These are phyloP conservation scores for Aspergillus pseudoglaucus DNA, from an alignment of 2,329 filamentous ascomycete species.

Conservation along the genomic window DNA sequence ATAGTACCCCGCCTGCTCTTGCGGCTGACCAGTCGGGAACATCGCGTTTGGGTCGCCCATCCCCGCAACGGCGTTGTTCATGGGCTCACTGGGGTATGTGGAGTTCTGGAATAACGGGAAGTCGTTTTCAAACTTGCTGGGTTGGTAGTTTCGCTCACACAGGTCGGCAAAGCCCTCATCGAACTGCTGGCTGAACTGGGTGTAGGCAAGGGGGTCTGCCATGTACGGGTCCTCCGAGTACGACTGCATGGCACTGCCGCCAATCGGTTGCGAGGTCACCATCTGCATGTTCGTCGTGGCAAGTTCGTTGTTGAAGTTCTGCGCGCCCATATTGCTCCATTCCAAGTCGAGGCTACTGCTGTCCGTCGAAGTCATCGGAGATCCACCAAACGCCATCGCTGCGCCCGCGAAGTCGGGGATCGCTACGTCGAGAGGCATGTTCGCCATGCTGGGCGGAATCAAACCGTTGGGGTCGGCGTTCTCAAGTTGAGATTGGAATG, in stretches of 20 bases:
- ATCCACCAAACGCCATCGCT: constrained; percentile 15
- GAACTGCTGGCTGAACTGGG: constrained; percentile 16
- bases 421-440: constrained; percentile 16
- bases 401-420: constrained; percentile 16
- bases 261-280: constrained; percentile 12
- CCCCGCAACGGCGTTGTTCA: constrained; percentile 1
- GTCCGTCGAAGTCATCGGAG: constrained; percentile 16
- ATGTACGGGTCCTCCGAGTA: constrained; percentile 13
- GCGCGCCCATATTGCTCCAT: constrained; percentile 17
- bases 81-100: background rate
- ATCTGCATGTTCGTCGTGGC: constrained; percentile 20
- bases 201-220: constrained; percentile 12
- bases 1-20: background rate
- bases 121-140: constrained; percentile 13
- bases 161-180: constrained; percentile 19
- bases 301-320: constrained; percentile 18
- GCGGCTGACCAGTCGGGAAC: background rate
- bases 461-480: constrained; percentile 19
- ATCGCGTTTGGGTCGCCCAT: background rate
- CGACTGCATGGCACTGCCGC: constrained; percentile 10
- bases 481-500: constrained; percentile 23
- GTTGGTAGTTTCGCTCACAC: constrained; percentile 11
- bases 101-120: constrained; percentile 23
- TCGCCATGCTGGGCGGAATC: constrained; percentile 20
- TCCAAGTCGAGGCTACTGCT: constrained; percentile 15